These are phyloP conservation scores for Phyllostachys edulis DNA, from an alignment of 176 grass and related monocot species.

Conservation along the genomic window DNA sequence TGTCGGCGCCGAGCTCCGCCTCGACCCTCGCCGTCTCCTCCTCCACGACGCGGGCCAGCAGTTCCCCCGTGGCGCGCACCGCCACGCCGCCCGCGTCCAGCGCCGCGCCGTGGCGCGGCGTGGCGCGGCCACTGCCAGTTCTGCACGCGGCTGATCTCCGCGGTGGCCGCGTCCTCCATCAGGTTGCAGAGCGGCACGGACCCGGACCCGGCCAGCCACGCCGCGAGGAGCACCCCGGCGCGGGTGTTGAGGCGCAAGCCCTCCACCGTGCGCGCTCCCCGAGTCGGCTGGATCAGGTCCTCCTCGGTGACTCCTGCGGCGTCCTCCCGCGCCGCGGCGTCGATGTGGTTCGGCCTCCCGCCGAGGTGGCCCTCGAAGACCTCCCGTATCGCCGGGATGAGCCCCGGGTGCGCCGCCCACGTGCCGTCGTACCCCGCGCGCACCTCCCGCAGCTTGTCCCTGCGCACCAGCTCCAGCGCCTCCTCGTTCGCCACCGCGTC, in stretches of 20 bases:
- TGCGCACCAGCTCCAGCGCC: slow-evolving; percentile 79
- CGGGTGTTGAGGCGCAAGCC: slow-evolving; percentile 82
- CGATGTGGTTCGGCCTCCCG: slow-evolving; percentile 70
- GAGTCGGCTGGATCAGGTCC: slow-evolving; percentile 67
- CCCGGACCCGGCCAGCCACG: slow-evolving; percentile 74
- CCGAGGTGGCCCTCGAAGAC: slow-evolving; percentile 68
- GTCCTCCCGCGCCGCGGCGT: slow-evolving; percentile 20
- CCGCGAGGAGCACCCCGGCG: slow-evolving; percentile 76
- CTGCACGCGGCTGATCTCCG: slow-evolving; percentile 93
- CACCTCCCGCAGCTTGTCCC: slow-evolving; percentile 85
- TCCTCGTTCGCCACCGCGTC: slow-evolving; percentile 73
- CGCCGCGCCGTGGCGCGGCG: slow-evolving; percentile 45
- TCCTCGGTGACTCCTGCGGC: slow-evolving; percentile 49
- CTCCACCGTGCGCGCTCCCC: slow-evolving; percentile 64
- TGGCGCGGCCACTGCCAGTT: slow-evolving; percentile 97
- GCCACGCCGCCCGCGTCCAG: slow-evolving; percentile 55
- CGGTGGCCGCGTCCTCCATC: slow-evolving; percentile 97
- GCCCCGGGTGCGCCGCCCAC: slow-evolving; percentile 94
- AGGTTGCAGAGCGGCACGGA: slow-evolving; percentile 92
- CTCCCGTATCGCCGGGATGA: slow-evolving; percentile 73
- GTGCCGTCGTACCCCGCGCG: slow-evolving; percentile 86
- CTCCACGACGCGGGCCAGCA: slow-evolving; percentile 72
- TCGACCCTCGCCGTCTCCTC: slow-evolving; percentile 80
- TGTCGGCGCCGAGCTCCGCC: slow-evolving; percentile 55
- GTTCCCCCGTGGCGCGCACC: slow-evolving; percentile 54